phyloP scores from a whole-genome alignment of 805 yeast genomes.

The Naumovozyma dairenensis region DNA sequence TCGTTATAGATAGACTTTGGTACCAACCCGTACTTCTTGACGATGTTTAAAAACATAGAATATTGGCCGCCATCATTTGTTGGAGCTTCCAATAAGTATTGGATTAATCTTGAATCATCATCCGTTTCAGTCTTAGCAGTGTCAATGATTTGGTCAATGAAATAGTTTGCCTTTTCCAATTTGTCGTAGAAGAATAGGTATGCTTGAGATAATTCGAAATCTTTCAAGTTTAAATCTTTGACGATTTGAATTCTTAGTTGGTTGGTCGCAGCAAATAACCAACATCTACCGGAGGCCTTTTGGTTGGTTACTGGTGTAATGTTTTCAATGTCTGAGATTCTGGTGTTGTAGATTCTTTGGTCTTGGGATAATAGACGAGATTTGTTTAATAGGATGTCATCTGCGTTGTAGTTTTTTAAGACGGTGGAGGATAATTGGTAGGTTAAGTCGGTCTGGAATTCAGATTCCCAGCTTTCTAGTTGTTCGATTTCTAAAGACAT shows the following conservation, averaged over 20 bases:
- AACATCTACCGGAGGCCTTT: constrained; percentile 70
- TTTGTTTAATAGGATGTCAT: constrained; percentile 25
- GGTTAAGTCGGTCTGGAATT: constrained; percentile 21
- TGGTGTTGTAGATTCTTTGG: constrained; percentile 23
- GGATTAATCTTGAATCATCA: constrained; percentile 62
- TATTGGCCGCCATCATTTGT: constrained; percentile 82
- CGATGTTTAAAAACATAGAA: constrained; percentile 68
- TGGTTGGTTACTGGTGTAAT: constrained; percentile 60
- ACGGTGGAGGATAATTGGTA: constrained; percentile 30
- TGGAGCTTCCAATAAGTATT: constrained; percentile 55
- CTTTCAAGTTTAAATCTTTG: constrained; percentile 51
- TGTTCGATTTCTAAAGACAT: too few species aligned
- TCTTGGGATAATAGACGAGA: constrained; percentile 16
- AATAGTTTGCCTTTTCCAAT: constrained; percentile 74
- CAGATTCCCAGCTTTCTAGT: constrained; percentile 27
- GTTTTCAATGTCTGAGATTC: constrained; percentile 34
- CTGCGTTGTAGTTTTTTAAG: constrained; percentile 29
- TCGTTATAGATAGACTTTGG: constrained; percentile 72
- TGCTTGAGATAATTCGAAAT: constrained; percentile 67
- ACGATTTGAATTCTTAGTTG: constrained; percentile 56
- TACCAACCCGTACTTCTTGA: constrained; percentile 72
- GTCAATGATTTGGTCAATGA: constrained; percentile 65
- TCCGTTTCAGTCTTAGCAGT: constrained; percentile 57
- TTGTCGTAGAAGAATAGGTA: constrained; percentile 79
- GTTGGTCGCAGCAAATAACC: constrained; percentile 82